phyloP scores from a whole-genome alignment of 108 stramenopile species.

The Epithemia pelagica region DNA sequence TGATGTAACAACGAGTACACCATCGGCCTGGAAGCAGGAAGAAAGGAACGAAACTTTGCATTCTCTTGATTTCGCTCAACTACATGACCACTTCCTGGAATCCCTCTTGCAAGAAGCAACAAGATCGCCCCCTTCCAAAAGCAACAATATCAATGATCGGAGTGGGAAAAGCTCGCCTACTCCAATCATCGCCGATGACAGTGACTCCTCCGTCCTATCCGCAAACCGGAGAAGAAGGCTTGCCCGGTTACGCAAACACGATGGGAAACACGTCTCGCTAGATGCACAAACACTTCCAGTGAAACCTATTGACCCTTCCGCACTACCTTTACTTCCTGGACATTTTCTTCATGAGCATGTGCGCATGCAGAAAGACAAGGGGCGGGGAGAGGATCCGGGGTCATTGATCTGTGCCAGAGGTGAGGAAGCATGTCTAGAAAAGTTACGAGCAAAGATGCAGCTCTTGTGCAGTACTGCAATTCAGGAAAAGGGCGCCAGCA shows the following conservation, averaged over 20 bases:
- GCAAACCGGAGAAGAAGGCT: background rate
- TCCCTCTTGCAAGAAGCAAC: slow-evolving; percentile 15
- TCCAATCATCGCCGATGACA: background rate
- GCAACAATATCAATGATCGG: background rate
- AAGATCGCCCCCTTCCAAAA: background rate
- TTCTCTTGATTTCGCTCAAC: slow-evolving; percentile 16
- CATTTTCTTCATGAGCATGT: slow-evolving; percentile 32
- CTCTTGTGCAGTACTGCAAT: slow-evolving; percentile 33
- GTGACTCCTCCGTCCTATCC: background rate
- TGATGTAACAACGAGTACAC: background rate
- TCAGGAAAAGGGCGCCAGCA: slow-evolving; percentile 13
- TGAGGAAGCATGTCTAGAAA: slow-evolving; percentile 23
- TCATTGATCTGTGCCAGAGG: slow-evolving; percentile 31
- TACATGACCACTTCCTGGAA: slow-evolving; percentile 48
- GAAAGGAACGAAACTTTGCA: background rate
- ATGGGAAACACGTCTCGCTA: background rate
- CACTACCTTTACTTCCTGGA: slow-evolving; percentile 8
- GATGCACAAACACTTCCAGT: background rate
- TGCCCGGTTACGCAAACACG: background rate
- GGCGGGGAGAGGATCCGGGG: slow-evolving; percentile 35
- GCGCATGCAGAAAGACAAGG: slow-evolving; percentile 56
- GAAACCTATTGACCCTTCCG: background rate
- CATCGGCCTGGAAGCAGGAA: background rate
- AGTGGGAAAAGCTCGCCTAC: background rate
- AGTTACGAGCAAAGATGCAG: slow-evolving; percentile 47